Evolutionary conservation across 176 grass and related monocot genomes (phyloP).

Genomic region (Triticum urartu): DNA sequence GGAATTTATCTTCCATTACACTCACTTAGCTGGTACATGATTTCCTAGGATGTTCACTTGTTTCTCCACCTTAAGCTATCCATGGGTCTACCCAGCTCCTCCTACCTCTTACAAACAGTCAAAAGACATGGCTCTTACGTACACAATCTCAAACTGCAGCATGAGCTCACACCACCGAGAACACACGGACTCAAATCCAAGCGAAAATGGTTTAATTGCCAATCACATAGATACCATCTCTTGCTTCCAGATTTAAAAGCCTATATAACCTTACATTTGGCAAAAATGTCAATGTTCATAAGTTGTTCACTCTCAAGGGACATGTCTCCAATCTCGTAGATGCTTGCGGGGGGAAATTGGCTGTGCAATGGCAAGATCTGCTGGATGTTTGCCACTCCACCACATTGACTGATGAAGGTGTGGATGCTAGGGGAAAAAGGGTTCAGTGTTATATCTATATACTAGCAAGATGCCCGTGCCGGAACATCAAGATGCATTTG

Average conservation of each 20-base stretch:
- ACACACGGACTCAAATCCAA: neutral
- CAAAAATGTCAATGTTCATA: neutral
- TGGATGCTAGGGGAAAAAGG: neutral
- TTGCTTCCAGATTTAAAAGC: neutral
- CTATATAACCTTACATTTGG: neutral
- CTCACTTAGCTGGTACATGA: neutral
- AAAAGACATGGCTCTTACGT: neutral
- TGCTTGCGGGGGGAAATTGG: neutral
- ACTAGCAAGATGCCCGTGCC: too few relatives aligned
- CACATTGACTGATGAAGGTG: neutral
- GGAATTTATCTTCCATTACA: neutral
- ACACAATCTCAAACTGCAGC: neutral
- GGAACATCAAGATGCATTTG: too few relatives aligned
- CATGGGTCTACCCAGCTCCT: slow-evolving; percentile 2
- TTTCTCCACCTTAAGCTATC: neutral
- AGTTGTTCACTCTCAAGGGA: neutral
- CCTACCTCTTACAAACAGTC: neutral
- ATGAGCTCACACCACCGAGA: neutral
- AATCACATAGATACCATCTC: neutral
- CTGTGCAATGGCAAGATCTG: neutral
- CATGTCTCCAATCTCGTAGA: neutral
- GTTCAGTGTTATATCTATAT: neutral
- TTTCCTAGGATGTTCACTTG: neutral
- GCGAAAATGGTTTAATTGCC: neutral
- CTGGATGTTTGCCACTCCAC: neutral